Conservation (phyloP, 441 rosid genomes). For the Metrosideros polymorpha region DNA sequence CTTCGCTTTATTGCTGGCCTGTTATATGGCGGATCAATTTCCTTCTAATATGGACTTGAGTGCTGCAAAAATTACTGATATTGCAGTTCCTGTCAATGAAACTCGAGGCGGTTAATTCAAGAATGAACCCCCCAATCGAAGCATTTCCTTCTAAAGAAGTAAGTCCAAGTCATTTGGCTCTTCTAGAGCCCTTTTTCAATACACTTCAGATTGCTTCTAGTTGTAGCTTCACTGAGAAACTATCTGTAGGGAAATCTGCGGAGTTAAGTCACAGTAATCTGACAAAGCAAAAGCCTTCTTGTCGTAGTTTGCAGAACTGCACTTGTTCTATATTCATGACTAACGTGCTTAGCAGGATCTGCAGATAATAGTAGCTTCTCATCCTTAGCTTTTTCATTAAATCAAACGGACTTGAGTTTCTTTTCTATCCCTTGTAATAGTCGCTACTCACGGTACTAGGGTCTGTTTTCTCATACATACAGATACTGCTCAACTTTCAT, state of each 20-base stretch:
- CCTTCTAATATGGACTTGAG: not conserved
- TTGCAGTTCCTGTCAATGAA: conserved; percentile 89
- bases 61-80: not conserved
- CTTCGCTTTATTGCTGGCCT: not conserved
- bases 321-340: not conserved
- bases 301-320: not conserved
- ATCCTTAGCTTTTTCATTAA: not conserved
- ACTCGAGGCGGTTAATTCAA: conserved; percentile 74
- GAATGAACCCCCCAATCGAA: conserved; percentile 49
- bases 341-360: not conserved
- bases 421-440: not conserved
- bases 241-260: not conserved
- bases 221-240: not conserved
- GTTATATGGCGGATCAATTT: not conserved
- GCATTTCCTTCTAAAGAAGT: conserved; percentile 69
- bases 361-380: not conserved
- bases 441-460: not conserved
- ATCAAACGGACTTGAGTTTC: not conserved
- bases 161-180: conserved; percentile 3
- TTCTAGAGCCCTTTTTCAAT: not conserved
- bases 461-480: not conserved
- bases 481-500: not conserved
- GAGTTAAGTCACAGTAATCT: not conserved
- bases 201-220: not conserved
- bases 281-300: not conserved